Percentiles rank a stretch among this genome's conserved stretches.
Evolutionary conservation across 306 rosid species (phyloP).

Genomic region (Calophaca sinica): DNA sequence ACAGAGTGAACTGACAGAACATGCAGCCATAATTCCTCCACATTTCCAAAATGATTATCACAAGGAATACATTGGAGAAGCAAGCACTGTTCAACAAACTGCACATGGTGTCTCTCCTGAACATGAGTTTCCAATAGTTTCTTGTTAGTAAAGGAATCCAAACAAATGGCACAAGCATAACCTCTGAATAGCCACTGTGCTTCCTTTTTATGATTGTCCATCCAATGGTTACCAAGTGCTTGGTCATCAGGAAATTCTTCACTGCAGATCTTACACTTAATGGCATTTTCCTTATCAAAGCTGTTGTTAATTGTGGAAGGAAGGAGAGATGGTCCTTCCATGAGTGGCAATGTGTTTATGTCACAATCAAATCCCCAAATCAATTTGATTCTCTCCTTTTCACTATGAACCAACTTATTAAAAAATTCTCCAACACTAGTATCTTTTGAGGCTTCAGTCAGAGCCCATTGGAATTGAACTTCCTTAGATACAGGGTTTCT

Average conservation of each 20-base stretch:
- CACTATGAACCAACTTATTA: constrained; percentile 67
- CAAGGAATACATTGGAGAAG: constrained; percentile 91
- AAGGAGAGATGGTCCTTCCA: constrained; percentile 57
- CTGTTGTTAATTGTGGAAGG: constrained; percentile 49
- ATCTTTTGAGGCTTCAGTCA: constrained; percentile 81
- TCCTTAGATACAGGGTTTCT: constrained; percentile 78
- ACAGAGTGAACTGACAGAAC: constrained; percentile 68
- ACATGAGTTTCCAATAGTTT: constrained; percentile 79
- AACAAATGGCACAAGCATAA: constrained; percentile 86
- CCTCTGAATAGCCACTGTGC: constrained; percentile 87
- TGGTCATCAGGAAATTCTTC: constrained; percentile 66
- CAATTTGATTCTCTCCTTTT: constrained; percentile 68
- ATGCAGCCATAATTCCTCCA: constrained; percentile 80
- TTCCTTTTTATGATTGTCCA: constrained; percentile 84
- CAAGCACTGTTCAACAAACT: constrained; percentile 81
- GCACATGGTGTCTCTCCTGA: constrained; percentile 79
- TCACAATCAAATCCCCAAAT: constrained; percentile 73
- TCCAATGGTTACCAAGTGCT: constrained; percentile 83
- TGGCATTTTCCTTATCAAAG: constrained; percentile 51
- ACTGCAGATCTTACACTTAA: constrained; percentile 74
- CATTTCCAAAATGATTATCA: constrained; percentile 77
- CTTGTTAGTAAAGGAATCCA: constrained; percentile 79
- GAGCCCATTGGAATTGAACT: constrained; percentile 81
- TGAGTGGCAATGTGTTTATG: constrained; percentile 50
- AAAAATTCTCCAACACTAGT: constrained; percentile 61